Evolutionary conservation across 495 filamentous ascomycete species (phyloP).

Genomic region (Penicillium verhagenii): DNA sequence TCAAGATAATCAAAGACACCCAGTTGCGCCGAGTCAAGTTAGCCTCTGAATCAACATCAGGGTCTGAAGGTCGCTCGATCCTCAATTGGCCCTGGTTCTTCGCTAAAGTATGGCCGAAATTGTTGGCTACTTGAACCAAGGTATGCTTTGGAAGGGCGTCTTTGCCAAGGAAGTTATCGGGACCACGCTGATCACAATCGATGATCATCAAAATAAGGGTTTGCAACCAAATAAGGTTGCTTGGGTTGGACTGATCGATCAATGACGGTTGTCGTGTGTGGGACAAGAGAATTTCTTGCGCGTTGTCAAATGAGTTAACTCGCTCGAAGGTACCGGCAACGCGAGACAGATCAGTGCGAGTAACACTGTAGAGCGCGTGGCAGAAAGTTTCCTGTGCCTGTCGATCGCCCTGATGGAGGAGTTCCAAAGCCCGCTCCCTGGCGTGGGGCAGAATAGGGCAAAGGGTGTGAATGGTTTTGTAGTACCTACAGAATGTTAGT

Average conservation of each 20-base stretch:
- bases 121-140: conserved; percentile 41
- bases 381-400: conserved; percentile 69
- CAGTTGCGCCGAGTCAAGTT: conserved; percentile 69
- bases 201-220: conserved; percentile 45
- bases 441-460: conserved; percentile 72
- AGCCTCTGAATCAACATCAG: conserved; percentile 67
- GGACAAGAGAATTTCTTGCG: conserved; percentile 49
- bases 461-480: conserved; percentile 66
- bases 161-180: conserved; percentile 45
- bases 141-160: conserved; percentile 43
- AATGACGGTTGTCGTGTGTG: conserved; percentile 51
- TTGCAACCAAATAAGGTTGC: conserved; percentile 45
- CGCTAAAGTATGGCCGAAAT: conserved; percentile 42
- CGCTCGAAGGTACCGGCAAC: conserved; percentile 39
- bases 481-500: conserved; percentile 56
- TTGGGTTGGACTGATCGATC: conserved; percentile 33
- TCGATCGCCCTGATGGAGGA: conserved; percentile 59
- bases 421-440: conserved; percentile 58
- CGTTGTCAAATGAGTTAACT: conserved; percentile 41
- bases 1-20: conserved; percentile 71
- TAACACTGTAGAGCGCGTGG: conserved; percentile 59
- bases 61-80: conserved; percentile 32
- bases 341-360: conserved; percentile 39
- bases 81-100: conserved; percentile 42
- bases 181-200: conserved; percentile 45